phyloP scores from a whole-genome alignment of 106 monocot genomes.

The Dendrobium officinale region DNA sequence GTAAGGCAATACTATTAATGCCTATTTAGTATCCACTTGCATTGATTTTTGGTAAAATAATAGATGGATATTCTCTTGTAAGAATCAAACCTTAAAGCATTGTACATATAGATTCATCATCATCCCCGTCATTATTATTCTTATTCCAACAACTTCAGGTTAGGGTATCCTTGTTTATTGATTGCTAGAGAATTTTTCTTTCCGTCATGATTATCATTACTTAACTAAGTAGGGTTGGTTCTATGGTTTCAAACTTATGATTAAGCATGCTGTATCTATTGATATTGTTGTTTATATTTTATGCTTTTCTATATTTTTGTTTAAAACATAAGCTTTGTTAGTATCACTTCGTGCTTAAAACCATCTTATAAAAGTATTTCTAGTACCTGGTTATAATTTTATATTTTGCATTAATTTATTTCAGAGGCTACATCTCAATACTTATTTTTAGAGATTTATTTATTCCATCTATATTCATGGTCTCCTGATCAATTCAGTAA shows the following conservation, averaged over 20 bases:
- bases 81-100: neutral
- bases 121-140: neutral
- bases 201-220: neutral
- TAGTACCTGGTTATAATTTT: neutral
- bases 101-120: neutral
- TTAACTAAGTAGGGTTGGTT: neutral
- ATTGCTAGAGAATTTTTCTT: neutral
- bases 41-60: neutral
- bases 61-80: neutral
- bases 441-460: neutral
- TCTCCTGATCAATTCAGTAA: neutral
- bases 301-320: neutral
- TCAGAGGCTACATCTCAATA: neutral
- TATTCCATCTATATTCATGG: neutral
- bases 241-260: neutral
- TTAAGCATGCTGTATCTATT: neutral
- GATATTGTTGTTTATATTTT: neutral
- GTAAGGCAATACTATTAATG: conserved; percentile 27
- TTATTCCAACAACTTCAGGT: neutral
- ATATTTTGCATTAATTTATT: neutral
- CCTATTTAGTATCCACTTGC: neutral
- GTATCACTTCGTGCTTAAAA: neutral
- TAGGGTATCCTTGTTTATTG: neutral
- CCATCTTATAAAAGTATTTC: neutral
- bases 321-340: neutral